Evolutionary conservation across 1,284 basidiomycete genomes (phyloP).

Genomic region (Peniophora sp.): DNA sequence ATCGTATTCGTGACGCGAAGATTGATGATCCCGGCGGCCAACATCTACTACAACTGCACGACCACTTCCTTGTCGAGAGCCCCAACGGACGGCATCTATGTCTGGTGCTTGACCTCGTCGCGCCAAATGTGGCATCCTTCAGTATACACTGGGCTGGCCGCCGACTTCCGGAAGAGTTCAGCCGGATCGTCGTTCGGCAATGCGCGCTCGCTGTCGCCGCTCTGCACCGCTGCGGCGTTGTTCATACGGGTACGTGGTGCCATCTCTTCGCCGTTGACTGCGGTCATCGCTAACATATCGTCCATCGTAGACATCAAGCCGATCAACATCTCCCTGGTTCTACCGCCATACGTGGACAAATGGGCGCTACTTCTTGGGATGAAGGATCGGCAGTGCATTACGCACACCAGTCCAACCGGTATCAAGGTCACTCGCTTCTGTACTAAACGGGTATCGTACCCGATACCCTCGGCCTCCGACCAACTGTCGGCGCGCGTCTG

Average conservation of each 20-base stretch:
- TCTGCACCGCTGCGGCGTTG: background rate
- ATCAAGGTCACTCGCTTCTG: background rate
- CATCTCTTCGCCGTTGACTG: background rate
- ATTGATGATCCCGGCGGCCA: background rate
- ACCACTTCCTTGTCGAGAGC: background rate
- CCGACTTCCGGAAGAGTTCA: background rate
- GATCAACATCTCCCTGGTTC: background rate
- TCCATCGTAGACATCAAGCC: background rate
- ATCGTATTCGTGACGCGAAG: background rate
- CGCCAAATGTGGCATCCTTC: background rate
- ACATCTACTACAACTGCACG: background rate
- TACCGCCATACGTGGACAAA: background rate
- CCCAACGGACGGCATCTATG: background rate
- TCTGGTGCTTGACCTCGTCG: background rate
- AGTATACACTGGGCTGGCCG: background rate
- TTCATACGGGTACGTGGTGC: background rate
- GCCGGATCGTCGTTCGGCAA: background rate
- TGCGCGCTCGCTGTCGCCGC: background rate
- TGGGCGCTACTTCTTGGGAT: background rate
- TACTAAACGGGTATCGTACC: background rate
- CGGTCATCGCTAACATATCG: background rate
- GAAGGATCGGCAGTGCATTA: background rate
- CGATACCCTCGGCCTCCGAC: background rate
- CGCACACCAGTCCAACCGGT: background rate
- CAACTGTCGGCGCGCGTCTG: background rate